Base-by-base conservation (phyloP, 805 yeast genomes). In the Tetrapisispora phaffii region DNA sequence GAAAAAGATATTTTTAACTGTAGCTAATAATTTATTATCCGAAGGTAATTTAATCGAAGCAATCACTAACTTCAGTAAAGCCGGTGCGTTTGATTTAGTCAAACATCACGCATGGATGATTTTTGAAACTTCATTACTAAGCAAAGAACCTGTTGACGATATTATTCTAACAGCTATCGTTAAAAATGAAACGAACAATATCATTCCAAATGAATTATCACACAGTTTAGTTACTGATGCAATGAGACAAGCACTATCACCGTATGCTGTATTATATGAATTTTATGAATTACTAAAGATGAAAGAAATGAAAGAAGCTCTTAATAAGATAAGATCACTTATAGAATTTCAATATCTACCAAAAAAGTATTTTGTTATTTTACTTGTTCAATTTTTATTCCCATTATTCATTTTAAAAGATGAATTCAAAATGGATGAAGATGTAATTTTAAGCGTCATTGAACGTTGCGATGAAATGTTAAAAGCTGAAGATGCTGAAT, bases 191-290 rank as follows among this genome's bases (percentile, higher is more conserved):
- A 48, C 59, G 10, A 43, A 41, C 7, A 46, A 45, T 19, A 57
- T 60, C 12, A 55, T 57, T n/a, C 56, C 59, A 12, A 57, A 50
- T 41, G 65, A 53, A 39, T 51, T 67, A 10, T 40, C 60, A 24
- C 54, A 53, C 23, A 57, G 57, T 49, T 57, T 63, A 22, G 65
- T 75, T 13, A 72, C 78, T 34, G 79, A 85, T 15, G 69, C 78
- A 1, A 70, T 84, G 54, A 74, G 79, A 51, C 89, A 83, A 59
- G 74, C 83, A 22, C 59, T 84, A 42, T 66, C 90, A 5, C 93
- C 93, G 39, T 79, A 82, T 57, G 87, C 82, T 1, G 75, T 81
- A 0, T 65, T 84, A 21, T 68, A 69, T 47, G 73, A 73, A 48
- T 78, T 75, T 53, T 72, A 73, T 57, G 62, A 63, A 16, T 58